Percentiles rank a stretch among this genome's conserved stretches.
phyloP scores from a whole-genome alignment of 495 filamentous ascomycete genomes.

The Neurospora sp. region DNA sequence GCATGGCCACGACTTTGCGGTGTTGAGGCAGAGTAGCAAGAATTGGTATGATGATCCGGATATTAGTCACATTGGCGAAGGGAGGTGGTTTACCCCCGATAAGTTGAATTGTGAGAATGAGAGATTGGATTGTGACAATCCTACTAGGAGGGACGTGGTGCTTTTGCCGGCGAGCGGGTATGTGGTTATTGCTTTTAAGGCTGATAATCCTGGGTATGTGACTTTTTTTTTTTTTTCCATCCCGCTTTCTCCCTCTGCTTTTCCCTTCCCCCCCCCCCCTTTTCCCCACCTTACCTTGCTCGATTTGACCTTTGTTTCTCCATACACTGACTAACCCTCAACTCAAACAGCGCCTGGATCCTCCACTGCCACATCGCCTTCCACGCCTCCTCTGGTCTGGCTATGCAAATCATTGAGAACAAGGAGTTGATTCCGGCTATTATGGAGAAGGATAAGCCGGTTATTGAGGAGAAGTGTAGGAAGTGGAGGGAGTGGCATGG shows the following conservation, averaged over 20 bases:
- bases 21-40: conserved; percentile 26
- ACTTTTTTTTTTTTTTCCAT: not conserved
- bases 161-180: conserved; percentile 23
- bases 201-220: conserved; percentile 25
- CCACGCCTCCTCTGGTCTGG: conserved; percentile 34
- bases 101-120: conserved; percentile 1
- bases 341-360: conserved; percentile 23
- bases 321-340: not conserved
- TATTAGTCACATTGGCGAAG: not conserved
- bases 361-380: conserved; percentile 35
- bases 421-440: conserved; percentile 19
- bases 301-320: not conserved
- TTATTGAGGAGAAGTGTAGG: conserved; percentile 19
- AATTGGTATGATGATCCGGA: conserved; percentile 3
- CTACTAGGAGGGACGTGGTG: conserved; percentile 16
- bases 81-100: not conserved
- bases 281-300: not conserved
- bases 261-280: not conserved
- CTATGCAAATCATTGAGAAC: conserved; percentile 33
- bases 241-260: too few relatives aligned
- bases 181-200: conserved; percentile 29
- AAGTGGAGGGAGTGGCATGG: conserved; percentile 23
- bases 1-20: conserved; percentile 48
- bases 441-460: conserved; percentile 5
- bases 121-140: conserved; percentile 17